Percentiles rank a stretch among this genome's conserved stretches.
Evolutionary conservation across 2,329 filamentous ascomycete species (phyloP).

Genomic region (Pyrenochaeta sp.): DNA sequence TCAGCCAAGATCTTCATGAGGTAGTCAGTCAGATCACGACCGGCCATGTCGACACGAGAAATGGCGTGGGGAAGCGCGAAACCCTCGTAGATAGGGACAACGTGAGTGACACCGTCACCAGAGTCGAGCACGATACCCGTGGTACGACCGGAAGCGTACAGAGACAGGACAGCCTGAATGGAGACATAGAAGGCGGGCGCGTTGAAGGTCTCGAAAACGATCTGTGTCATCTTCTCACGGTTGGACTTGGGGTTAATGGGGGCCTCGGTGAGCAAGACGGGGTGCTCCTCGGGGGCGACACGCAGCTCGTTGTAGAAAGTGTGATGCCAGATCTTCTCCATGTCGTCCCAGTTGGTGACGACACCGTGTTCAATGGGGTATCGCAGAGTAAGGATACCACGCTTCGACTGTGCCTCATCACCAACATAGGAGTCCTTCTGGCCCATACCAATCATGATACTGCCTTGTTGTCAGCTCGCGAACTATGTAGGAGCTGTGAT

Average conservation of each 20-base stretch:
- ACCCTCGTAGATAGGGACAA: conserved; percentile 99
- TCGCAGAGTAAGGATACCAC: conserved; percentile 99
- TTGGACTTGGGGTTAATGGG: conserved; percentile 99
- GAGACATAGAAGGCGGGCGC: conserved; percentile 99
- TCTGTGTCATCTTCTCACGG: conserved; percentile 99
- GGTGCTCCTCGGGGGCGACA: conserved; percentile 99
- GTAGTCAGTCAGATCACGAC: conserved; percentile 99
- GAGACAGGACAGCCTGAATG: conserved; percentile 98
- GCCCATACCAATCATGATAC: conserved; percentile 99
- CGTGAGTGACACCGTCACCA: conserved; percentile 99
- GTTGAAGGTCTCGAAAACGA: conserved; percentile 99
- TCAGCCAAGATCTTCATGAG: conserved; percentile 99
- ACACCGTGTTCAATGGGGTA: conserved; percentile 99
- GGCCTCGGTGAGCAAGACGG: conserved; percentile 97
- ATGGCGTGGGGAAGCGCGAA: conserved; percentile 99
- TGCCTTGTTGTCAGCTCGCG: conserved; percentile 59
- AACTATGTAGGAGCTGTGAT: conserved; percentile 22
- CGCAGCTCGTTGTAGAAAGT: conserved; percentile 99
- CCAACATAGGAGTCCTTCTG: conserved; percentile 99
- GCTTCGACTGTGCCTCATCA: conserved; percentile 99
- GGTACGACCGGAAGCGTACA: conserved; percentile 99
- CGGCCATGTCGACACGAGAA: conserved; percentile 99
- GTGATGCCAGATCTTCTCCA: conserved; percentile 99
- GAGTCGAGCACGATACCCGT: conserved; percentile 99
- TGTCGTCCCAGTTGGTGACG: conserved; percentile 99